Percentiles rank a stretch among this genome's conserved stretches.
These are phyloP conservation scores for Deinandra increscens DNA, from an alignment of 129 eudicot species.

Conservation along the genomic window DNA sequence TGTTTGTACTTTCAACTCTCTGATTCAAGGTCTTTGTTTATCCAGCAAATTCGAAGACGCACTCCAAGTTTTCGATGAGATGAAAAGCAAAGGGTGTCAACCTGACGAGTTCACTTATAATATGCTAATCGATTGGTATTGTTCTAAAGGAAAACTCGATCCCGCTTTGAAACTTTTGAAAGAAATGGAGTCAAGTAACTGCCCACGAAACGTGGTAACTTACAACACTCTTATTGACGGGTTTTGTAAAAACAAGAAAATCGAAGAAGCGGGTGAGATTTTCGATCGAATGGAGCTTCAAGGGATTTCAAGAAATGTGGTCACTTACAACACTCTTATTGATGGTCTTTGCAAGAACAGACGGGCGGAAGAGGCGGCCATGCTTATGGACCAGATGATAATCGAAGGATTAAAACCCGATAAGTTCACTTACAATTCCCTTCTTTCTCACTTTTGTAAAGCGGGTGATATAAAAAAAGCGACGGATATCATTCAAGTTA, in stretches of 20 bases:
- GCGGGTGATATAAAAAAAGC: constrained; percentile 81
- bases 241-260: constrained; percentile 64
- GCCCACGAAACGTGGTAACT: constrained; percentile 63
- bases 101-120: constrained; percentile 92
- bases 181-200: constrained; percentile 82
- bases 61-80: constrained; percentile 60
- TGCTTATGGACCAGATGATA: constrained; percentile 90
- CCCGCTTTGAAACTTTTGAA: constrained; percentile 58
- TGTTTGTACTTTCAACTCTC: constrained; percentile 79
- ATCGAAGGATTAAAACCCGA: constrained; percentile 85
- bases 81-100: constrained; percentile 76
- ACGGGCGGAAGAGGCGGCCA: constrained; percentile 74
- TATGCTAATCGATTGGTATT: constrained; percentile 70
- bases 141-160: constrained; percentile 68
- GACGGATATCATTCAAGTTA: constrained; percentile 76
- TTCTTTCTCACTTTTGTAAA: constrained; percentile 79
- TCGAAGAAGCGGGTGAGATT: constrained; percentile 85
- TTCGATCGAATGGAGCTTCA: constrained; percentile 90
- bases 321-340: constrained; percentile 75
- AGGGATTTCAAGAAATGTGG: constrained; percentile 72
- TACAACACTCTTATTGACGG: constrained; percentile 83
- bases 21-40: constrained; percentile 85
- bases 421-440: constrained; percentile 77
- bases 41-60: constrained; percentile 52
- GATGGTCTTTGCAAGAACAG: constrained; percentile 69